Evolutionary conservation across 306 rosid species (phyloP), one percentile per base, ranked within the genome.

Genomic region (Vigna hirtella): DNA sequence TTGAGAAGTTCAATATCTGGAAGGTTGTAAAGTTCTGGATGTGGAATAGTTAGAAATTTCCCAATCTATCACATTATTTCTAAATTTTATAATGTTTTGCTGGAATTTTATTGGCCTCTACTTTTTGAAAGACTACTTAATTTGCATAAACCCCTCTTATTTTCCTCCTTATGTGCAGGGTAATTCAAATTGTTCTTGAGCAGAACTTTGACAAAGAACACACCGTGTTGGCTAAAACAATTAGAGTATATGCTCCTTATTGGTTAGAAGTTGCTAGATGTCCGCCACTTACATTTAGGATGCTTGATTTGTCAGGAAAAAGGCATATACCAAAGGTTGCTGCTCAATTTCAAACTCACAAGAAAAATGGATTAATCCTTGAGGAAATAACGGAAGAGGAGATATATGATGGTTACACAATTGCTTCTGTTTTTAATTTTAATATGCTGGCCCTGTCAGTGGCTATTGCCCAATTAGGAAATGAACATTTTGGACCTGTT

Each of bases 381-480:
- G 97, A 91, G 85, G 99, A 95, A 86, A 91, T 95, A 79, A 88
- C 91, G 62, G 93, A 88, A 82, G 99, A 93, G 83, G 99, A 95
- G 82, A 77, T 93, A 77, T 81, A 80, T 70, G 97, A 86, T 73
- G 96, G 97, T 70, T 83, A 84, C 78, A 93, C 99, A 79, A 86
- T 95, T 68, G 91, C 91, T 72, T 90, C 99, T 70, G 93, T 89
- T 77, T 81, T 91, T 72, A 93, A 93, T 84, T 93, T 95, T 75
- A 95, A 93, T 55, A 65, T 79, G 24, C 83, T 95, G 85, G 93
- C 94, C 66, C 92, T 95, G 52, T 84, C 94, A 57, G 90, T 93
- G 83, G 92, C 99, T 45, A 82, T 91, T 82, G 81, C 85, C 53
- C 89, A 83, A 71, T 85, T 86, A 70, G 91, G 90, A 74, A 83